Percentiles rank a stretch among this genome's conserved stretches.
Evolutionary conservation across 2,329 filamentous ascomycete species (phyloP).

Genomic region (Venturiaceae sp.): DNA sequence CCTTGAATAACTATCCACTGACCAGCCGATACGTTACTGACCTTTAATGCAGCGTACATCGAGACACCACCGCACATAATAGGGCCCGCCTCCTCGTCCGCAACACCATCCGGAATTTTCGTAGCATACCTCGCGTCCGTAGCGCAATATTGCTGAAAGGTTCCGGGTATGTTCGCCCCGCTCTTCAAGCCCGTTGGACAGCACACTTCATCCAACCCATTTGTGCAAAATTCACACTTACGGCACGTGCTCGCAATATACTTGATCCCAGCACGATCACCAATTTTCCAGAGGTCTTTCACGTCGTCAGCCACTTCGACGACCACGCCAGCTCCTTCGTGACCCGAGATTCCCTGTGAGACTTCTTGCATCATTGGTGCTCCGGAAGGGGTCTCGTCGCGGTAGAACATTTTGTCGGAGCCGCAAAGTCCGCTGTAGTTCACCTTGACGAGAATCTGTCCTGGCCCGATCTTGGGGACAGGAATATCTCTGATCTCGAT

Average conservation of each 20-base stretch:
- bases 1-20: slow-evolving; percentile 78
- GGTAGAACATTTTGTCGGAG: slow-evolving; percentile 72
- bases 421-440: slow-evolving; percentile 88
- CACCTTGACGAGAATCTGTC: slow-evolving; percentile 87
- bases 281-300: slow-evolving; percentile 52
- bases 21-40: slow-evolving; percentile 63
- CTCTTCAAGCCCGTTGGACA: slow-evolving; percentile 67
- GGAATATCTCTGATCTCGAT: slow-evolving; percentile 65
- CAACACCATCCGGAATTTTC: slow-evolving; percentile 67
- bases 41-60: slow-evolving; percentile 83
- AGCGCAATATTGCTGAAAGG: slow-evolving; percentile 87
- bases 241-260: slow-evolving; percentile 89
- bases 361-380: slow-evolving; percentile 59
- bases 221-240: slow-evolving; percentile 66
- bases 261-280: slow-evolving; percentile 72
- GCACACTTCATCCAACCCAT: slow-evolving; percentile 30
- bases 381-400: slow-evolving; percentile 67
- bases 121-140: slow-evolving; percentile 84
- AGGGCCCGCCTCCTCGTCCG: slow-evolving; percentile 68
- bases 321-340: slow-evolving; percentile 70
- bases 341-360: slow-evolving; percentile 53
- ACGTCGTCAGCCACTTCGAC: slow-evolving; percentile 73
- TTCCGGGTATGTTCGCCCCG: slow-evolving; percentile 86
- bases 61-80: slow-evolving; percentile 80
- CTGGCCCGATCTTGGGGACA: slow-evolving; percentile 69